A percentile compares a stretch with the other conserved stretches of the same genome.
These are phyloP conservation scores for Carpinus viminea DNA, from an alignment of 306 rosid species.

Conservation along the genomic window DNA sequence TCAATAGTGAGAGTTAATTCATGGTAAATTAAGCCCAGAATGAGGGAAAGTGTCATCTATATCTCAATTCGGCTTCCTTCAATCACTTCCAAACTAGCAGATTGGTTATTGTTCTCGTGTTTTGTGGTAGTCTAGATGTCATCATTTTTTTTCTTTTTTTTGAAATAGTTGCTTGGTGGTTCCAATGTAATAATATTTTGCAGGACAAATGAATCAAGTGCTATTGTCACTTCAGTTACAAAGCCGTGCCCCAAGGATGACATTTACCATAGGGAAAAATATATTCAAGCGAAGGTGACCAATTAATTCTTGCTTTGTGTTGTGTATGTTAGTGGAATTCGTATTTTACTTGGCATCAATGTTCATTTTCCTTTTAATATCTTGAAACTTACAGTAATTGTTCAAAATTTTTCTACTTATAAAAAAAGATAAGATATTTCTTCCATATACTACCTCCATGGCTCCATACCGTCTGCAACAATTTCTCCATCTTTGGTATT, in stretches of 20 bases:
- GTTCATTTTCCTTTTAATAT: background rate
- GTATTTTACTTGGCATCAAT: conserved; percentile 13
- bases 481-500: background rate
- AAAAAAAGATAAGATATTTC: too few species aligned
- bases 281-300: conserved; percentile 87
- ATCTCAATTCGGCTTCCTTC: background rate
- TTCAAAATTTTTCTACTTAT: too few species aligned
- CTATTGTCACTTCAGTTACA: conserved; percentile 27
- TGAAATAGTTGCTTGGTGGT: background rate
- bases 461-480: background rate
- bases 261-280: conserved; percentile 70
- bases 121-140: background rate
- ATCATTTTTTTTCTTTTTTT: background rate
- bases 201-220: conserved; percentile 54
- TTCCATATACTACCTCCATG: background rate
- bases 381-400: background rate
- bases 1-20: background rate
- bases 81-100: background rate
- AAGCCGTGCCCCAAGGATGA: conserved; percentile 71
- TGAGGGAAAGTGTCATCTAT: background rate
- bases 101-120: background rate
- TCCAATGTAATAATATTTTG: conserved; percentile 30
- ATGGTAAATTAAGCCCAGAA: too few species aligned
- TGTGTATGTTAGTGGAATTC: conserved; percentile 15
- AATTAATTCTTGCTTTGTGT: background rate